Conservation (phyloP, 2,329 filamentous ascomycete species). For the Cladophialophora bantiana region DNA sequence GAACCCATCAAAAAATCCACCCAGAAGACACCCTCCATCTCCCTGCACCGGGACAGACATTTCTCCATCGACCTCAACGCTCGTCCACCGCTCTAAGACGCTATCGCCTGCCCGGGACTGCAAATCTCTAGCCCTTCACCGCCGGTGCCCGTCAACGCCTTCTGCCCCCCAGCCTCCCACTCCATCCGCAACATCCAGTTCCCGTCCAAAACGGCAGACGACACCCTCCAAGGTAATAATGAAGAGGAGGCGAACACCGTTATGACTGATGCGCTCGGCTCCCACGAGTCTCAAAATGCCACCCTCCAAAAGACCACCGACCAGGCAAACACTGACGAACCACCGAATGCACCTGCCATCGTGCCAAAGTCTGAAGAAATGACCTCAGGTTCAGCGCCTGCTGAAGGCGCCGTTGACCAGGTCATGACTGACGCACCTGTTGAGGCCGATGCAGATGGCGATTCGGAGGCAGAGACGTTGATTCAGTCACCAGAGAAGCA, state of each 20-base stretch:
- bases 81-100: constrained; percentile 1
- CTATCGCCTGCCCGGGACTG: constrained; percentile 11
- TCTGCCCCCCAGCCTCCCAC: constrained; percentile 27
- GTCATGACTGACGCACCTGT: constrained; percentile 41
- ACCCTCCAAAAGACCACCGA: constrained; percentile 17
- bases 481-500: constrained; percentile 59
- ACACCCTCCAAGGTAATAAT: constrained; percentile 34
- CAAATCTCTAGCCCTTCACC: constrained; percentile 23
- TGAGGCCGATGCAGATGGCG: constrained; percentile 46
- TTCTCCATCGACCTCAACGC: constrained; percentile 8
- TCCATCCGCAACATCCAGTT: constrained; percentile 28
- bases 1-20: constrained; percentile 27
- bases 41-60: constrained; percentile 12
- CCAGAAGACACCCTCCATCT: constrained; percentile 11
- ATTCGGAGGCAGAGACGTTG: constrained; percentile 59
- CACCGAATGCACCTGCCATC: constrained; percentile 9
- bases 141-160: constrained; percentile 13
- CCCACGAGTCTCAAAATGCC: constrained; percentile 28
- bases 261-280: constrained; percentile 31
- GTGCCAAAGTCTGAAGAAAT: constrained; percentile 22
- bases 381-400: constrained; percentile 11
- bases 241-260: constrained; percentile 32
- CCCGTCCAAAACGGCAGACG: constrained; percentile 39
- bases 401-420: constrained; percentile 29
- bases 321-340: constrained; percentile 13